Base-by-base conservation (phyloP, 345 rosid species). In the Conringia planisiliqua region DNA sequence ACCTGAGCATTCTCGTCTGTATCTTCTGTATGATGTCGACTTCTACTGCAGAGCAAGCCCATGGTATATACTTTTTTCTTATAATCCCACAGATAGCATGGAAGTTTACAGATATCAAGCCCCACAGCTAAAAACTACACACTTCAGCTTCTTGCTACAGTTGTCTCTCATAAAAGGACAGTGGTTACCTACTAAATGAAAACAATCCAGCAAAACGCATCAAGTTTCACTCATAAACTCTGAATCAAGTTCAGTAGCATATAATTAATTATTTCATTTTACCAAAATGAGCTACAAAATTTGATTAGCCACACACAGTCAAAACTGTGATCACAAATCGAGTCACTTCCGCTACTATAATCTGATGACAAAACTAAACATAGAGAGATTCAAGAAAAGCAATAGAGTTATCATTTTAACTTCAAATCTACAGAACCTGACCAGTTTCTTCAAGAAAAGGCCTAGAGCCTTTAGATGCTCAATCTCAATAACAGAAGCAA, bases 11-110 rank as follows among this genome's bases (percentile, higher is more conserved):
- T 88, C 84, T 90, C 99, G 50, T 92, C 91, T 5, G 86, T 59
- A 67, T 96, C 89, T 72, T 92, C 87, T 24, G 87, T 83, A 79
- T 78, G 84, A 38, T 55, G 85, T 50, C 76, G 79, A 75, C 83
- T 84, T 86, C 82, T 90, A 75, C 97, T 90, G 85, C 99, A 96
- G 77, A 92, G 91, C 76, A 81, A 80, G 62, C 99, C 98, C 99
- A 89, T 91, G 32, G 64, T 85, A 5, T 24, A 51, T 24, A 4
- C 57, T 22, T 7, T 11, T 69, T 81, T 44, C 82, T 66, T 86
- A 81, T 70, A 79, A 60, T 4, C 73, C 66, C 79, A 56, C 62
- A 79, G 71, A 73, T 71, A 67, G 91, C 90, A 84, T 83, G 76
- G 83, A 83, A 80, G 74, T 81, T 52, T 20, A 62, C 71, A 62